These are phyloP conservation scores for Misopates orontium DNA, from an alignment of 257 asterid genomes.

Conservation along the genomic window DNA sequence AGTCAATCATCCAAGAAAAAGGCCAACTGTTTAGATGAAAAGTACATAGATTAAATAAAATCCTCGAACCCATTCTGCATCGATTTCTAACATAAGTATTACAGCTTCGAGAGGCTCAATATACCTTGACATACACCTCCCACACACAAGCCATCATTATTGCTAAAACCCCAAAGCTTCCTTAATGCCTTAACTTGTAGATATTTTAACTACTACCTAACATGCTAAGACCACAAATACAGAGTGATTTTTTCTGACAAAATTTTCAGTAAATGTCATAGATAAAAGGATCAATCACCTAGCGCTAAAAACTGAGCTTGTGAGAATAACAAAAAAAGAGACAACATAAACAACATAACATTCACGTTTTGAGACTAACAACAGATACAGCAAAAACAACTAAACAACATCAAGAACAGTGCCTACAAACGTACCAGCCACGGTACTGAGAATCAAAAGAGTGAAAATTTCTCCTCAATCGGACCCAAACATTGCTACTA, in stretches of 20 bases:
- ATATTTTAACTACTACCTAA: neutral
- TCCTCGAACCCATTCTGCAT: too few species aligned
- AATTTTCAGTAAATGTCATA: too few species aligned
- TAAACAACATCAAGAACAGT: neutral
- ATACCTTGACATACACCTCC: neutral
- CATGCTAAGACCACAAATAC: neutral
- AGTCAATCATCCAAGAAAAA: too few species aligned
- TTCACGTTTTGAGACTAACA: neutral
- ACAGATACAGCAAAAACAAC: neutral
- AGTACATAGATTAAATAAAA: too few species aligned
- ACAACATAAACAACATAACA: too few species aligned
- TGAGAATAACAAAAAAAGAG: too few species aligned
- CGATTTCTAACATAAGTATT: too few species aligned
- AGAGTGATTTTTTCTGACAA: neutral
- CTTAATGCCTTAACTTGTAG: too few species aligned
- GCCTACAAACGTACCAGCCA: constrained; percentile 34
- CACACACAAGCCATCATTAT: neutral
- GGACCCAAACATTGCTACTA: constrained; percentile 21
- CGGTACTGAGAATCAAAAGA: constrained; percentile 45
- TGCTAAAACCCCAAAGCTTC: neutral
- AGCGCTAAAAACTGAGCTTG: too few species aligned
- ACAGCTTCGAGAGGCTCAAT: too few species aligned
- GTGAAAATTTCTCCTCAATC: constrained; percentile 31
- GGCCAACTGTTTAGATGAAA: too few species aligned
- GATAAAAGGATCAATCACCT: too few species aligned